Conservation (phyloP, 371 early-diverging fungal genomes). For the Mortierella sp. region DNA sequence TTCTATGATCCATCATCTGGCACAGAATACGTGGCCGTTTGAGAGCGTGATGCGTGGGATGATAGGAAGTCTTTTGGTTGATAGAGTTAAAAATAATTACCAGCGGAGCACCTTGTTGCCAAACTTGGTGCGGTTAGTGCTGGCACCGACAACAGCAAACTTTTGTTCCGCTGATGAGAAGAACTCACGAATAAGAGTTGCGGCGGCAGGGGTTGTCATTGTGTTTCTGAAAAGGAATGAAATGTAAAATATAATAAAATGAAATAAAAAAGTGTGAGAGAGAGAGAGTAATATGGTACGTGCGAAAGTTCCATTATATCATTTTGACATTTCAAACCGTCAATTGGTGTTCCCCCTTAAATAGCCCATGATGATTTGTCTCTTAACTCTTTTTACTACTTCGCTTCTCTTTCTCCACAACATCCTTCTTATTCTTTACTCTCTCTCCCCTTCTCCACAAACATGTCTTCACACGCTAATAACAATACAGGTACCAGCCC, state of each 20-base stretch:
- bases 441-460: not conserved
- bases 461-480: not conserved
- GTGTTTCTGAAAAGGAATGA: not conserved
- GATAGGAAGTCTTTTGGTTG: too few relatives aligned
- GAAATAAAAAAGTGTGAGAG: not conserved
- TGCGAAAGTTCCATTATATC: too few relatives aligned
- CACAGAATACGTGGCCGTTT: too few relatives aligned
- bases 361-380: not conserved
- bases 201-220: slow-evolving; percentile 9
- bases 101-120: slow-evolving; percentile 84
- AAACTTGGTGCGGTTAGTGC: slow-evolving; percentile 75
- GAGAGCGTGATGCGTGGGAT: too few relatives aligned
- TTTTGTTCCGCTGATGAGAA: slow-evolving; percentile 48
- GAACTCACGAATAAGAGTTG: slow-evolving; percentile 34
- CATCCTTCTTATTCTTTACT: not conserved
- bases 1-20: too few relatives aligned
- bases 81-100: slow-evolving; percentile 54
- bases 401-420: not conserved
- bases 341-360: not conserved
- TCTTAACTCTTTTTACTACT: not conserved
- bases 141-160: slow-evolving; percentile 86
- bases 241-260: not conserved
- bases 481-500: not conserved
- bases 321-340: too few relatives aligned
- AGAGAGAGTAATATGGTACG: slow-evolving; percentile 1